Base-by-base conservation (phyloP, 2,329 filamentous ascomycete species). In the Ceratocystis colombiana region DNA sequence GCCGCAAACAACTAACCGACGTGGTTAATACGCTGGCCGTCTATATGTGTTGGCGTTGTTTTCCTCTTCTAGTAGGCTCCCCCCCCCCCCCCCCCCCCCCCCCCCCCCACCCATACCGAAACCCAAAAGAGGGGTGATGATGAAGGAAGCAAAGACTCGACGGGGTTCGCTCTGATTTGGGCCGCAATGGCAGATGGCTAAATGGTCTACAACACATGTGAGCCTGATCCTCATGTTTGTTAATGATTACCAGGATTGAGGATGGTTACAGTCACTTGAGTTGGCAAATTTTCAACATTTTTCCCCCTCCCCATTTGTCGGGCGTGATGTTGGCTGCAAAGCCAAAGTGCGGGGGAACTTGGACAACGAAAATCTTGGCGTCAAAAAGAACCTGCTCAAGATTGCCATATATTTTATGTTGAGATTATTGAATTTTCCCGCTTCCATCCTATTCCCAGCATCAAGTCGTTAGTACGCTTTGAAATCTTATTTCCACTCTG, bases 101-200 rank as follows among this genome's bases (percentile, higher is more conserved):
- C 48, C 46, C 53, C 22, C 46, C 53, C 53, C 53, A 59, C 53
- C n/a, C 28, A 59, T 59, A 59, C 53, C 53, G 53, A n/a, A 59
- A 59, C 53, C 53, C n/a, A 59, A 59, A 59, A 59, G 53, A 59
- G 53, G 53, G 53, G 53, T 33, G 53, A 30, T 59, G 28, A 30
- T 59, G 48, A 25, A 59, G 53, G 53, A 33, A 59, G 53, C 53
- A 33, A 59, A 17, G 25, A 59, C 53, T 59, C 15, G 48, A 25
- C 48, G 48, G 48, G 48, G 48, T 53, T 57, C n/a, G 17, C 33
- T 59, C 25, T 59, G 25, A n/a, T 59, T 59, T 59, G 53, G 53
- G 53, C 53, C 53, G 53, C 53, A 59, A 59, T 59, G 53, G 22
- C 53, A 33, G 53, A 5, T 59, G 53, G 33, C 12, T 33, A 30